Percentiles rank a stretch among this genome's conserved stretches.
Evolutionary conservation across 352 stramenopile genomes (phyloP).

Genomic region (Phytophthora macrochlamydospora): DNA sequence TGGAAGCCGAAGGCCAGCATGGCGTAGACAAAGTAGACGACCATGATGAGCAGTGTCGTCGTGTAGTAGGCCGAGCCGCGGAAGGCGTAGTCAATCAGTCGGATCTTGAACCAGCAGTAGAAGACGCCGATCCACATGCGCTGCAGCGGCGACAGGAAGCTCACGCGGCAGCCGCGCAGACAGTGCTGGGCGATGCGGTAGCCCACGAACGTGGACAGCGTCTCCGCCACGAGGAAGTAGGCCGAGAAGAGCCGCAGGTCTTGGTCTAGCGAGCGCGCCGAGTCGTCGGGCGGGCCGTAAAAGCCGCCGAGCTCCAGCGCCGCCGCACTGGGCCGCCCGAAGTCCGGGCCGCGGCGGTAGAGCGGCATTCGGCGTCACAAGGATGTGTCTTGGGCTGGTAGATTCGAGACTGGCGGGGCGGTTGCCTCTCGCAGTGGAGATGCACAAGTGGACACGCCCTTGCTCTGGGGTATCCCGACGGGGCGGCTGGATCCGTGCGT

Average conservation of each 20-base stretch:
- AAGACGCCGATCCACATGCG: slow-evolving; percentile 72
- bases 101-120: slow-evolving; percentile 83
- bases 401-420: background rate
- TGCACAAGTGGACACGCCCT: background rate
- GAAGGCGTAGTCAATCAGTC: slow-evolving; percentile 84
- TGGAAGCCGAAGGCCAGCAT: slow-evolving; percentile 80
- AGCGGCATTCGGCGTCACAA: slow-evolving; percentile 39
- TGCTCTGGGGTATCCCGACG: background rate
- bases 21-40: slow-evolving; percentile 72
- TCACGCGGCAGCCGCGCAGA: slow-evolving; percentile 67
- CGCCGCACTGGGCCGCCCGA: slow-evolving; percentile 28
- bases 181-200: slow-evolving; percentile 85
- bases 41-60: slow-evolving; percentile 62
- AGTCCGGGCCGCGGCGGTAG: slow-evolving; percentile 65
- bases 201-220: slow-evolving; percentile 75
- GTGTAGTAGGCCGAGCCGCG: slow-evolving; percentile 74
- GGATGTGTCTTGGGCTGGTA: background rate
- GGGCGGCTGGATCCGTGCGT: background rate
- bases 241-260: slow-evolving; percentile 77
- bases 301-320: slow-evolving; percentile 33
- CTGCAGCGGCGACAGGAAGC: slow-evolving; percentile 61
- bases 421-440: background rate
- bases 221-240: slow-evolving; percentile 82
- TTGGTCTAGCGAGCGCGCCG: slow-evolving; percentile 41
- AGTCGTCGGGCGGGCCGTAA: slow-evolving; percentile 60